Conservation (phyloP, 345 rosid species). For the Anastatica hierochuntica region DNA sequence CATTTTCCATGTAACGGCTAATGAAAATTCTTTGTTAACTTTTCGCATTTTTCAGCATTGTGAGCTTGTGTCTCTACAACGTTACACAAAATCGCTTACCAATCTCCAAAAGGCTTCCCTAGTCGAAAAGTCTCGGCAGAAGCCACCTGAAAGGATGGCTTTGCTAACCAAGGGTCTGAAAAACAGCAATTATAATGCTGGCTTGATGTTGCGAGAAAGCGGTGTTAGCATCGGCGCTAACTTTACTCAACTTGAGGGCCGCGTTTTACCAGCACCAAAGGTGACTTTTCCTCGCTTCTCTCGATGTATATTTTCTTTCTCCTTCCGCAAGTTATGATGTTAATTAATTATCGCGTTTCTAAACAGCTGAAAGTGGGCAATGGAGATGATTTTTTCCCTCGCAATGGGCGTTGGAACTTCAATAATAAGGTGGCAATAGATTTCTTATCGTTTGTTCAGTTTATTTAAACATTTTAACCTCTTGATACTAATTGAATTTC, state of each 20-base stretch:
- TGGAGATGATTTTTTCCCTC: constrained; percentile 64
- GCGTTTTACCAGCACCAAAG: constrained; percentile 67
- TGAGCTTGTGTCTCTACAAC: constrained; percentile 63
- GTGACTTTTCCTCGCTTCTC: constrained; percentile 24
- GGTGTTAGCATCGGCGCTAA: constrained; percentile 49
- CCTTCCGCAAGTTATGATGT: not conserved
- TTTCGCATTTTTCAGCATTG: constrained; percentile 44
- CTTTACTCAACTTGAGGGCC: constrained; percentile 78
- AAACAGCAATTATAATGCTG: constrained; percentile 58
- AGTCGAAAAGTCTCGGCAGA: constrained; percentile 90
- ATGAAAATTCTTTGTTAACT: not conserved
- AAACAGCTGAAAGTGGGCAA: constrained; percentile 75
- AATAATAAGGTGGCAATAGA: constrained; percentile 58
- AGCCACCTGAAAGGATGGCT: constrained; percentile 84
- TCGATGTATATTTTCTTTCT: not conserved
- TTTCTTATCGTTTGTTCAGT: not conserved
- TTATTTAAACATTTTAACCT: not conserved
- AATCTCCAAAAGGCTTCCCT: constrained; percentile 63
- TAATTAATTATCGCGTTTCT: not conserved
- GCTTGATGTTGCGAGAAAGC: constrained; percentile 55
- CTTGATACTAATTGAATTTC: constrained; percentile 8
- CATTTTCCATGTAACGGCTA: not conserved
- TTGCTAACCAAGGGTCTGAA: constrained; percentile 57
- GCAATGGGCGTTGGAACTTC: constrained; percentile 90
- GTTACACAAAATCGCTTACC: constrained; percentile 76